Base-by-base conservation (phyloP, 1,284 basidiomycete species). In the Anthracocystis panici-leucophaei region DNA sequence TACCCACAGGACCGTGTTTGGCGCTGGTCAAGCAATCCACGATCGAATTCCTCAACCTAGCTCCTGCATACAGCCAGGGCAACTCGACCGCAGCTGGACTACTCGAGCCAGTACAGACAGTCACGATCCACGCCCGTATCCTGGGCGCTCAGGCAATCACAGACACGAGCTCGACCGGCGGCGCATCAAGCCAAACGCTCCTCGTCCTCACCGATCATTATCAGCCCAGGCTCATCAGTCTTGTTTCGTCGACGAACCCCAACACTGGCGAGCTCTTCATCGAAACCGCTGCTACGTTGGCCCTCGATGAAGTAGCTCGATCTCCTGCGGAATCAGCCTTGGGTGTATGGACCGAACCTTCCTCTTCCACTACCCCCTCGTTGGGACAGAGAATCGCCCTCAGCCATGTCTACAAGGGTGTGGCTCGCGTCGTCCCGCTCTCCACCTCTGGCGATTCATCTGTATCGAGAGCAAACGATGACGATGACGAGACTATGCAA, bases 141-240 rank as follows among this genome's bases (percentile, higher is more conserved):
- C 46, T 79, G 4, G 41, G 61, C 9, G 74, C 63, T 23, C 48
- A 75, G 16, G 23, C 58, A 10, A 49, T 79, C 55, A 41, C 42
- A 23, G 54, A 61, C 5, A 18, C 58, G 16, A 20, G 42, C 48
- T 55, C 64, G 23, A 46, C 42, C 20, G 49, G 31, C 42, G 49
- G 12, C 38, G n/a, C 42, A 45, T 20, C n/a, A 12, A 41, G 9
- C 5, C 59, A 70, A 40, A 55, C 65, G 12, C 60, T 79, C 4
- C 57, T 77, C 29, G 55, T 82, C 25, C 77, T 82, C 49, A 82
- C 80, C 21, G 80, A 82, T 52, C 80, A 82, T 44, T 73, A 77
- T 35, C 57, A 62, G 42, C 78, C 80, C 12, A 46, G 60, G 12
- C 65, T 82, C 53, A 54, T 82, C 56, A 60, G 62, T 6, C 65